Base-by-base conservation (phyloP, 371 early-diverging fungal genomes). In the Syncephalis plumigaleata region DNA sequence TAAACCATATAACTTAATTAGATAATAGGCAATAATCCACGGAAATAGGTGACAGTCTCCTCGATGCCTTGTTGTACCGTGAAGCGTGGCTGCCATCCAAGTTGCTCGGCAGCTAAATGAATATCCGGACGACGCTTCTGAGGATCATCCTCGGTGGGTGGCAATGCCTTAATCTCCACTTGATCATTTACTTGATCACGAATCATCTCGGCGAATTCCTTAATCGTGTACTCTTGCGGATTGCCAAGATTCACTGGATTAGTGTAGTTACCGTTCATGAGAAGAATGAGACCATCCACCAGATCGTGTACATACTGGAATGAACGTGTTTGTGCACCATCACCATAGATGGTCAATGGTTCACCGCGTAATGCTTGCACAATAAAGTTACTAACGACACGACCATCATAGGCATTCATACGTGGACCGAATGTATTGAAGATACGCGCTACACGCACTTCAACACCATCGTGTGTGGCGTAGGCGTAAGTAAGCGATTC, bases 341-440 rank as follows among this genome's bases (percentile, higher is more conserved):
- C 79, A 9, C 87, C 90, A 60, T 87, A 89, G 5, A 89, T 57
- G 9, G 90, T 89, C 26, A 87, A 50, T 21, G 77, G 69, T 50
- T 86, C 73, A 2, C 82, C 82, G 27, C 73, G 69, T 23, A 89
- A 60, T 0, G 87, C 84, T 59, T 87, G 87, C 64, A 83, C 81
- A 53, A 89, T 82, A 55, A 89, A 89, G 58, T 89, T 89, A 60
- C 78, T 77, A n/a, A 89, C 86, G 7, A 89, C 90, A 8, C 90
- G 68, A 13, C 90, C 90, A 56, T 89, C 90, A 24, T 81, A 73
- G 44, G 73, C 79, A 53, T 84, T 84, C 90, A 89, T 89, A 22
- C 87, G 71, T 8, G 90, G 90, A 8, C 87, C 89, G 63, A 73
- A 81, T 1, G 76, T 65, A 46, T 87, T 84, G 67, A 88, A 86